Base-by-base conservation (phyloP, 2,329 filamentous ascomycete genomes). In the Sporothrix humicola region DNA sequence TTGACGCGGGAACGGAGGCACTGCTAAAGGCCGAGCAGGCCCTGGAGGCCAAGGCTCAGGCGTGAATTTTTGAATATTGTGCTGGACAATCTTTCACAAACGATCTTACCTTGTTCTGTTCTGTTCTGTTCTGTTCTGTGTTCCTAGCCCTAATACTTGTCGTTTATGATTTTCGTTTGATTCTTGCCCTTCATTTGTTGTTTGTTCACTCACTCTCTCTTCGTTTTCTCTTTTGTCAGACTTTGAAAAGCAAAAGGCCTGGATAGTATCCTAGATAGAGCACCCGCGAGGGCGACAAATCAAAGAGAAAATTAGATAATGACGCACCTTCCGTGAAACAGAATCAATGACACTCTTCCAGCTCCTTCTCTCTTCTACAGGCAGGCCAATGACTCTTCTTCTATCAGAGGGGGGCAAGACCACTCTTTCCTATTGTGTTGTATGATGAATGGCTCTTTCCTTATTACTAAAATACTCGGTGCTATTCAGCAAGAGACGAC, bases 1-100 rank as follows among this genome's bases (percentile, higher is more conserved):
- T 75, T 37, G 74, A 75, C 7, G 74, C 72, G 3, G 74, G 74
- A 46, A 75, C 74, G 1, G 26, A 50, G 9, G 37, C 69, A 1
- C 52, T 73, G 1, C 37, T 71, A 1, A 3, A 56, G 20, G 56
- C 50, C 8, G 72, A 73, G 58, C 66, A 46, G 56, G 20, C 37
- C 1, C 66, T 73, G 72, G 46, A n/a, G 26, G 37, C 20, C 48
- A 58, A 63, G 20, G 72, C 72, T 12, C 65, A 37, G 63, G n/a
- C 61, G 4, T 66, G 42, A 48, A 9, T 23, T 20, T 20, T 4
- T n/a, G 59, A 8, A 56, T 13, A 12, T 6, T 37, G 31, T 37
- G 31, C 31, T 37, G 31, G 31, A 37, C 7, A 37, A 7, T 37
- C 31, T 37, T 37, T 37, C 5, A 20, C 15, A 20, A 9, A 20